These are phyloP conservation scores for Apocynum venetum DNA, from an alignment of 257 asterid genomes.

Conservation along the genomic window DNA sequence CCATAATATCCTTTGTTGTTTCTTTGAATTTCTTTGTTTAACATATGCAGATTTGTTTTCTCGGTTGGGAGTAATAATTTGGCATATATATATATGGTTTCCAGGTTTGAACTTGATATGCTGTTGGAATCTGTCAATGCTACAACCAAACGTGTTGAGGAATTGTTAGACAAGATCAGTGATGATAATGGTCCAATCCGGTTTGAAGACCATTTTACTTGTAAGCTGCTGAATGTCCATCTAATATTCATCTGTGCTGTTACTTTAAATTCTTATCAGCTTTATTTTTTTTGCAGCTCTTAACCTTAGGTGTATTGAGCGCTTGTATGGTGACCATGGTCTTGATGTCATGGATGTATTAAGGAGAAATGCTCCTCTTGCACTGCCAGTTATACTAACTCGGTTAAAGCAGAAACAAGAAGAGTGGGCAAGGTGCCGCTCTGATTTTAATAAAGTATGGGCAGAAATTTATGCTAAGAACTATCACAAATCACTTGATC, in stretches of 20 bases:
- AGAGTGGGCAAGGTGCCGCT: constrained; percentile 93
- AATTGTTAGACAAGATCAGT: constrained; percentile 59
- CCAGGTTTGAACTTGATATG: constrained; percentile 99
- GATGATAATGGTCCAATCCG: constrained; percentile 47
- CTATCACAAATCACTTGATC: constrained; percentile 95
- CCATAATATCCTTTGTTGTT: not conserved
- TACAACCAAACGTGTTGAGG: constrained; percentile 80
- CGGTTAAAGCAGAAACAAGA: constrained; percentile 95
- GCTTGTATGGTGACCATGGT: constrained; percentile 97
- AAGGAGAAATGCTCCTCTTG: constrained; percentile 71
- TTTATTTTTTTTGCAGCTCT: constrained; percentile 46
- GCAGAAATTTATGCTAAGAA: constrained; percentile 87
- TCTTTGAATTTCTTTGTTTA: constrained; percentile 1
- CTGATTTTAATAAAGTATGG: constrained; percentile 95
- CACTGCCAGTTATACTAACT: constrained; percentile 81
- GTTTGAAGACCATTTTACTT: constrained; percentile 75
- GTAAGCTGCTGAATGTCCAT: constrained; percentile 39
- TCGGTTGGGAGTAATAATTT: not conserved
- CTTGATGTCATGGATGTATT: constrained; percentile 94
- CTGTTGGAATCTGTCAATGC: constrained; percentile 77
- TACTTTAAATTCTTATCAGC: constrained; percentile 19
- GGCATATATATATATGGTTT: constrained; percentile 8
- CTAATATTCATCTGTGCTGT: constrained; percentile 7
- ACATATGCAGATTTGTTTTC: not conserved
- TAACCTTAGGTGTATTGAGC: constrained; percentile 89